A percentile compares a stretch with the other conserved stretches of the same genome.
These are phyloP conservation scores for Fraxinus nigra DNA, from an alignment of 305 asterid species.

Conservation along the genomic window DNA sequence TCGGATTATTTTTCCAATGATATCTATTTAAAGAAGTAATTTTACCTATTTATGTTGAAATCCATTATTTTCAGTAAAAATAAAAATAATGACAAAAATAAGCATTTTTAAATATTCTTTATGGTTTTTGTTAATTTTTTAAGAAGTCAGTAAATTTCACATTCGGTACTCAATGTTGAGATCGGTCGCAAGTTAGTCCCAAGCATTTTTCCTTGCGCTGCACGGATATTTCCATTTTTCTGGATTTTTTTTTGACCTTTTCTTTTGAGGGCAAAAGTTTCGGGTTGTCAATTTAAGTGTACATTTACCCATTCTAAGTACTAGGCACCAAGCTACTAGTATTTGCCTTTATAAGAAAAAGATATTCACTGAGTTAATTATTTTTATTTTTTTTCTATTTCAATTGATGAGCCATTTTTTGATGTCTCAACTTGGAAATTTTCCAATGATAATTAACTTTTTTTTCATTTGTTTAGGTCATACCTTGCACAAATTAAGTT, in stretches of 20 bases:
- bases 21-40: neutral
- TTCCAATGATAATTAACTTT: neutral
- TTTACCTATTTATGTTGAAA: neutral
- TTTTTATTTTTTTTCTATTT: neutral
- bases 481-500: neutral
- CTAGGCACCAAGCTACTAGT: neutral
- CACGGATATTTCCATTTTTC: neutral
- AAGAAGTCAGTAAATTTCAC: neutral
- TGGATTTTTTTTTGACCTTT: neutral
- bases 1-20: neutral
- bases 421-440: neutral
- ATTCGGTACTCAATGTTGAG: neutral
- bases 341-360: neutral
- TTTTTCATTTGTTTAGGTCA: neutral
- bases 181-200: neutral
- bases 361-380: neutral
- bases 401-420: neutral
- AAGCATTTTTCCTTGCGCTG: neutral
- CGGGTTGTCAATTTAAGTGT: neutral
- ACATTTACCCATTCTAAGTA: neutral
- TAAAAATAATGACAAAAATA: neutral
- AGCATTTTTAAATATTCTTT: neutral
- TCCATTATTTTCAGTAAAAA: neutral
- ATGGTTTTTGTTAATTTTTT: neutral
- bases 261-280: neutral